phyloP scores from a whole-genome alignment of 192 early-diverging fungal species.

The Coemansia sp. region DNA sequence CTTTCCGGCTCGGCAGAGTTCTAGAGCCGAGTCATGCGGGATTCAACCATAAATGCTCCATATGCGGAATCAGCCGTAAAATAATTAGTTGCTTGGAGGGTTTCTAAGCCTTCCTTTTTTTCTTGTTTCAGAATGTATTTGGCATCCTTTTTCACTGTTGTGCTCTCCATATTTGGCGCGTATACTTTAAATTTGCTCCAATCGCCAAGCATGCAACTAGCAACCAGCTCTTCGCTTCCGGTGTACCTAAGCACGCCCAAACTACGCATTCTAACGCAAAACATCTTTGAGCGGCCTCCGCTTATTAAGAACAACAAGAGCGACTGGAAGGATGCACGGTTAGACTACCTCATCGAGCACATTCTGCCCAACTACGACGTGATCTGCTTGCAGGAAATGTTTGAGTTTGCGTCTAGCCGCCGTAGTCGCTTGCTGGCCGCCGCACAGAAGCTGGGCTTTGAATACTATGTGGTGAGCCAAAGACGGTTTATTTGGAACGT shows the following conservation, averaged over 20 bases:
- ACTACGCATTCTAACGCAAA: conserved; percentile 61
- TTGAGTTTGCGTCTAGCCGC: conserved; percentile 64
- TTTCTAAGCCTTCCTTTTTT: background rate
- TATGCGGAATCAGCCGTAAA: no score
- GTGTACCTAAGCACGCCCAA: conserved; percentile 5
- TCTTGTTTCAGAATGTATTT: conserved; percentile 20
- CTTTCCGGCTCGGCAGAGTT: no score
- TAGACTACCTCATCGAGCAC: conserved; percentile 65
- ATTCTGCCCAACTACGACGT: conserved; percentile 74
- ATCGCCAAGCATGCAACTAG: conserved; percentile 2
- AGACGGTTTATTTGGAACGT: conserved; percentile 61
- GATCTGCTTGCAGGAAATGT: conserved; percentile 79
- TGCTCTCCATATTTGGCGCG: conserved; percentile 35
- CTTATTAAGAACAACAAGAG: conserved; percentile 67
- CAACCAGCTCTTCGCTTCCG: background rate
- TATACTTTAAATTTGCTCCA: conserved; percentile 34
- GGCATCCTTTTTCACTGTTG: conserved; percentile 19
- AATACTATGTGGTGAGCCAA: conserved; percentile 60
- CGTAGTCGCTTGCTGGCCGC: conserved; percentile 60
- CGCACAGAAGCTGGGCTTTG: conserved; percentile 67
- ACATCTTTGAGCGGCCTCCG: conserved; percentile 73
- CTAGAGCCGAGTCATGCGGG: no score
- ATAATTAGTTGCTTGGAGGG: no score
- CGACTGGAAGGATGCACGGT: conserved; percentile 79
- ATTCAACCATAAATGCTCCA: no score